Base-by-base conservation (phyloP, 75 land plant genomes). In the Larix kaempferi region DNA sequence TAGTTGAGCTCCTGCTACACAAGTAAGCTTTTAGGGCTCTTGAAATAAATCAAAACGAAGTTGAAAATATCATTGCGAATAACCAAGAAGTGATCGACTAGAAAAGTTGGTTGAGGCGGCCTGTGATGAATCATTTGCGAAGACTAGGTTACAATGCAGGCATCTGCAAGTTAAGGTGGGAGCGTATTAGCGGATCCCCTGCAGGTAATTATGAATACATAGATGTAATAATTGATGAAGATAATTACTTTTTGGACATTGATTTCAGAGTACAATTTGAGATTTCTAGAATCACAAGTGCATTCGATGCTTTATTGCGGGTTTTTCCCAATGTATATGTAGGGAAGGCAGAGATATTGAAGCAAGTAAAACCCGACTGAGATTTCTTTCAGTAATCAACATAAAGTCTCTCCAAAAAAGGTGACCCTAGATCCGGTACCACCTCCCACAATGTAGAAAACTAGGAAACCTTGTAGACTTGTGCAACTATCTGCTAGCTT, bases 161-260 rank as follows among this genome's bases (percentile, higher is more conserved):
- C 35, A 81, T 91, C 25, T 94, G 96, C 86, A 89, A 86, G 79
- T 80, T 89, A 22, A 77, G 83, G n/a, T 94, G 96, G 96, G 80
- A 78, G 54, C 35, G 73, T 37, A 78, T 82, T 49, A 84, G 84
- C 2, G 86, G 88, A 8, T 77, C 88, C 44, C 76, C 88, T 12
- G 86, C 89, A 73, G 87, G 87, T 39, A 27, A 33, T n/a, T 88
- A 92, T 84, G 91, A 92, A 82, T 94, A 78, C 87, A 90, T 94
- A 73, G 95, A 92, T 81, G 91, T 90, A 62, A 61, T 86, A 39
- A 82, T 49, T 39, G 75, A 62, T 71, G 62, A 19, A 59, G 73
- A 41, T 2, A 27, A 74, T 17, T 35, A 2, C 37, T 35, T 35
- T 35, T 2, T 35, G 37, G 37, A 0, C 37, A 35, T 0, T 35